These are phyloP conservation scores for Coleophoma crateriformis DNA, from an alignment of 2,329 filamentous ascomycete species.

Conservation along the genomic window DNA sequence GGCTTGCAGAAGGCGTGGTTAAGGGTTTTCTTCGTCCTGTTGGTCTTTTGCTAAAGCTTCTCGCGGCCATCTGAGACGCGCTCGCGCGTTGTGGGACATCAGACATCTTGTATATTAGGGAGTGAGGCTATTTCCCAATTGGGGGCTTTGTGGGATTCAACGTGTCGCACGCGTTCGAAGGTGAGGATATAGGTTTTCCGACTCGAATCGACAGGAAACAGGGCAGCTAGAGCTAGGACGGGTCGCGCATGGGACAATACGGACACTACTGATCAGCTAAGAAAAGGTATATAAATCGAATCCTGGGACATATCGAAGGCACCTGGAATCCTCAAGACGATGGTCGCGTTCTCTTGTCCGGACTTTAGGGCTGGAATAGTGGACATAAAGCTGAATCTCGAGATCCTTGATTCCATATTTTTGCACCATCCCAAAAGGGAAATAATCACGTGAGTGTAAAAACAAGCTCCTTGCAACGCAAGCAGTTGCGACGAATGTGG, in stretches of 20 bases:
- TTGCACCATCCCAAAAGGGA: too few relatives aligned
- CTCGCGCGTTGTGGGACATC: slow-evolving; percentile 5
- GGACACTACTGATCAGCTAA: background rate
- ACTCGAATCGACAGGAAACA: background rate
- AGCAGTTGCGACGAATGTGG: background rate
- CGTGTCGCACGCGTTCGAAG: background rate
- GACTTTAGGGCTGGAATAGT: background rate
- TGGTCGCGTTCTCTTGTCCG: background rate
- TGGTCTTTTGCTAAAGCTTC: slow-evolving; percentile 4
- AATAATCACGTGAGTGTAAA: background rate
- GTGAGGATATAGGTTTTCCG: too few relatives aligned
- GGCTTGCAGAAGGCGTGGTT: background rate
- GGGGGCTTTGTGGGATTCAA: background rate
- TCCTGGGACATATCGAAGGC: background rate
- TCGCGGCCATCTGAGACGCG: slow-evolving; percentile 7
- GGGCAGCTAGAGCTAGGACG: background rate
- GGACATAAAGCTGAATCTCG: background rate
- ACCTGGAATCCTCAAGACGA: background rate
- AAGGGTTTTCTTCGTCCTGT: background rate
- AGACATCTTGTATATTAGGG: background rate
- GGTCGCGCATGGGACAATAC: background rate
- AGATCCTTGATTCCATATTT: background rate
- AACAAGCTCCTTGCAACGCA: background rate
- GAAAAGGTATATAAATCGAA: background rate
- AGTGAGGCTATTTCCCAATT: too few relatives aligned